A percentile compares a stretch with the other conserved stretches of the same genome.
These are phyloP conservation scores for Phytopythium litorale DNA, from an alignment of 352 stramenopile species.

Conservation along the genomic window DNA sequence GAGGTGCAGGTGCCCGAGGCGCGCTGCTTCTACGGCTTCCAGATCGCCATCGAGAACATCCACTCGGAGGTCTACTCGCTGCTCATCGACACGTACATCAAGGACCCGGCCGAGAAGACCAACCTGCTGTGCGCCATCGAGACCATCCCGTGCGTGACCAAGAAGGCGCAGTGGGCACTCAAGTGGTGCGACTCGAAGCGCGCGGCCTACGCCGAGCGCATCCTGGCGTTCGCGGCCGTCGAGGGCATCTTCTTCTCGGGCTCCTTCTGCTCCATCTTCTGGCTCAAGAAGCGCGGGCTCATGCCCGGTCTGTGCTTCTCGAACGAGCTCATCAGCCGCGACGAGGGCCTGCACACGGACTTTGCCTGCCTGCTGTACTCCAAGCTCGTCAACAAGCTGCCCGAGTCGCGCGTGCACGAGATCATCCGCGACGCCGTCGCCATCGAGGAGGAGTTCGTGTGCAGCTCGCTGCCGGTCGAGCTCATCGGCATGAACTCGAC, in stretches of 20 bases:
- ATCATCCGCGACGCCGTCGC: slow-evolving; percentile 95
- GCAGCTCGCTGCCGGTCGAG: slow-evolving; percentile 96
- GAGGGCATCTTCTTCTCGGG: slow-evolving; percentile 99
- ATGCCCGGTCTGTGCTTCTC: slow-evolving; percentile 99
- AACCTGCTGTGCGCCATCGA: slow-evolving; percentile 96
- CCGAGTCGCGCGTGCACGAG: slow-evolving; percentile 87
- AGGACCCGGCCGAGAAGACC: slow-evolving; percentile 92
- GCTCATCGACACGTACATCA: slow-evolving; percentile 99
- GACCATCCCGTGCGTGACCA: slow-evolving; percentile 96
- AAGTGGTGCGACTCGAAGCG: slow-evolving; percentile 93
- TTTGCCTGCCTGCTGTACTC: slow-evolving; percentile 99
- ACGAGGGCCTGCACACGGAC: slow-evolving; percentile 98
- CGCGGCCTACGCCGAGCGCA: slow-evolving; percentile 95
- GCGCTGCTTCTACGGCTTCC: slow-evolving; percentile 99
- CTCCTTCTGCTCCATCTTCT: slow-evolving; percentile 99
- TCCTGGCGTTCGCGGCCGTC: slow-evolving; percentile 97
- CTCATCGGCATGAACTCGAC: slow-evolving; percentile 99
- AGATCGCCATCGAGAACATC: slow-evolving; percentile 99
- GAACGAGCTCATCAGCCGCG: slow-evolving; percentile 98
- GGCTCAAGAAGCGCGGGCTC: slow-evolving; percentile 98
- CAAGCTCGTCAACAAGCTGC: slow-evolving; percentile 97
- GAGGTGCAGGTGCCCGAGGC: slow-evolving; percentile 97
- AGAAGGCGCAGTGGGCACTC: slow-evolving; percentile 97
- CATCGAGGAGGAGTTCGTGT: slow-evolving; percentile 99
- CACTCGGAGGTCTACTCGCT: slow-evolving; percentile 99